Conservation (phyloP, 208 protist genomes). For the Acanthamoeba polyphaga region DNA sequence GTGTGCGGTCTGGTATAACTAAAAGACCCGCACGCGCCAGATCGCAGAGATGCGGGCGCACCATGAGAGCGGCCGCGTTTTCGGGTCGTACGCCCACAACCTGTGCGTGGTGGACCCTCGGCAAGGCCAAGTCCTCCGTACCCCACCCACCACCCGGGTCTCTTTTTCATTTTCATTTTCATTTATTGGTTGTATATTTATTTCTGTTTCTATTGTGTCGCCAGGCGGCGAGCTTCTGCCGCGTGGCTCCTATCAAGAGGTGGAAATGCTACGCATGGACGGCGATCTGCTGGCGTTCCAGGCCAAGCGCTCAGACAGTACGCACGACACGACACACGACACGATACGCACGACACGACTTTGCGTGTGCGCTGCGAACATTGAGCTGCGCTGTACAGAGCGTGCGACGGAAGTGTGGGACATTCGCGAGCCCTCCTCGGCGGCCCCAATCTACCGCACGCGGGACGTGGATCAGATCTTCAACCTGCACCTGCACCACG, state of each 20-base stretch:
- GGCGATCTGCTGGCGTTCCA: background rate
- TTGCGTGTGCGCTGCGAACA: background rate
- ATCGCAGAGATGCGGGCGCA: background rate
- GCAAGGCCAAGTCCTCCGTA: background rate
- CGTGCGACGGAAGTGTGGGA: background rate
- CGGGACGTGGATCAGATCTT: background rate
- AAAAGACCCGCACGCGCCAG: background rate
- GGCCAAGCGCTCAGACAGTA: background rate
- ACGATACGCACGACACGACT: too few relatives aligned
- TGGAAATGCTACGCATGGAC: background rate
- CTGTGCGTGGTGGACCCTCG: background rate
- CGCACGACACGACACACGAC: background rate
- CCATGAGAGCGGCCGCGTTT: background rate
- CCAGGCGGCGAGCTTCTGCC: background rate
- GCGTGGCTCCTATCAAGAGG: background rate
- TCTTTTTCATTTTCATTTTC: too few relatives aligned
- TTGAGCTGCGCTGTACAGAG: background rate
- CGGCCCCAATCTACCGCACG: background rate
- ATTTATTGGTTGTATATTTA: too few relatives aligned
- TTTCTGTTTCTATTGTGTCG: too few relatives aligned
- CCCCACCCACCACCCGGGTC: too few relatives aligned
- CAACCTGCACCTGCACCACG: background rate
- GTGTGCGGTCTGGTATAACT: too few relatives aligned
- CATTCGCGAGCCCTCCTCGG: background rate
- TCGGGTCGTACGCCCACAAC: background rate